Evolutionary conservation across 148 eudicot species (phyloP).

Genomic region (Bassia scoparia): DNA sequence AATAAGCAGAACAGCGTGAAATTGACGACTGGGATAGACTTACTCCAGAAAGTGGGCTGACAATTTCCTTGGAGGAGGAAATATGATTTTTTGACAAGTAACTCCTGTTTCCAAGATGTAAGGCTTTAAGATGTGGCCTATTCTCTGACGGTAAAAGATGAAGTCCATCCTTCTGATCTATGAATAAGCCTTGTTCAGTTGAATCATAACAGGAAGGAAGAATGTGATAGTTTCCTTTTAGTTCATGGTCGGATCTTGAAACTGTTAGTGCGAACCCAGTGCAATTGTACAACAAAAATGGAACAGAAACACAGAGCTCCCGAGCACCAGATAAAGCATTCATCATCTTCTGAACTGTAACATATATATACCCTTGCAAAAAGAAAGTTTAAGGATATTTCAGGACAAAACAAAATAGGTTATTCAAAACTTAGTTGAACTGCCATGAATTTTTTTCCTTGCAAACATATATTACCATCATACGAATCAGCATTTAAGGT

Average conservation of each 20-base stretch:
- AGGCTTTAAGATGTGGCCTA: conserved; percentile 29
- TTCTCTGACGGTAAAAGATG: conserved; percentile 47
- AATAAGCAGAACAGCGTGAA: conserved; percentile 19
- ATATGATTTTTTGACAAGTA: conserved; percentile 31
- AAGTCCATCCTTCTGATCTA: conserved; percentile 65
- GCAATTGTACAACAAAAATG: conserved; percentile 81
- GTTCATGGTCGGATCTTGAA: conserved; percentile 48
- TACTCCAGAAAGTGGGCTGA: conserved; percentile 23
- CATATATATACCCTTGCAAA: conserved; percentile 58
- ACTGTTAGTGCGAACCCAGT: conserved; percentile 63
- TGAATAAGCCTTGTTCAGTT: conserved; percentile 39
- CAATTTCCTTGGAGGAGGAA: conserved; percentile 30
- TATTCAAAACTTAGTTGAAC: not conserved
- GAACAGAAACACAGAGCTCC: conserved; percentile 78
- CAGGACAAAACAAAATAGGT: conserved; percentile 4
- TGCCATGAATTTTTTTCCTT: no score
- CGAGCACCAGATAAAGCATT: conserved; percentile 86
- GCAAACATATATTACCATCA: conserved; percentile 47
- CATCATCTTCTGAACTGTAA: conserved; percentile 75
- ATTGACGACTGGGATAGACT: conserved; percentile 30
- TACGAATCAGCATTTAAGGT: conserved; percentile 45
- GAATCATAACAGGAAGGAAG: conserved; percentile 80
- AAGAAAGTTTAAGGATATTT: conserved; percentile 9
- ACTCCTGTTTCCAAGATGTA: conserved; percentile 24
- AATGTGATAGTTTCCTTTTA: conserved; percentile 47